Evolutionary conservation across 345 rosid genomes (phyloP), one percentile per base, ranked within the genome.

Genomic region (Salix caprea): DNA sequence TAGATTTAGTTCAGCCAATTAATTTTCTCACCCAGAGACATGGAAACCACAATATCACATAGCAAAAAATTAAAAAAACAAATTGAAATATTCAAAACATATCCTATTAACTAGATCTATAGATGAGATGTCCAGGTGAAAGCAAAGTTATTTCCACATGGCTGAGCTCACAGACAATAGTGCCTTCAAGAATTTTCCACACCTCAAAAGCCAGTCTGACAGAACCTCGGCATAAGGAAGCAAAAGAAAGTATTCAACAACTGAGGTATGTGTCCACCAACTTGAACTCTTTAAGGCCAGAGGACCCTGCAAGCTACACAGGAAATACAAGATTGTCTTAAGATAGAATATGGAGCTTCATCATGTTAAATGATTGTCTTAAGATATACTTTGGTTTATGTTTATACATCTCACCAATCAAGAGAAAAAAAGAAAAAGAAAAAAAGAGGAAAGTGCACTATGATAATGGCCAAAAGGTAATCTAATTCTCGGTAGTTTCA

Each of bases 251-350:
- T 78, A 75, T 23, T 82, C 82, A 58, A 78, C 79, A 67, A 72
- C 79, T 39, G 71, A 14, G 5, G 79, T 71, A 37, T 36, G 73
- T 2, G 48, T 65, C 85, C 85, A 82, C 64, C 23, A 36, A 50
- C 18, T 12, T 46, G 79, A 75, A 71, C 21, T 67, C 67, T 65
- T 75, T 39, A 48, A 3, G 52, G 76, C 28, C 74, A 82, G 62
- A 65, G 85, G 76, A 46, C 85, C 82, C 73, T 71, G 77, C 78
- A 82, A 78, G 62, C 85, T 82, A 32, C 36, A 46, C 14, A 54
- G 56, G 32, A 76, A 72, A 44, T 37, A 58, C 24, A 42, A 54
- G 65, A 70, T 30, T 30, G 4, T 30, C 32, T 30, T 30, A 30
- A 30, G 52, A 46, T 46, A 46, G 52, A 46, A 2, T 4, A 46